Conservation (phyloP, 768 basidiomycete species). For the Tulasnella sp. region DNA sequence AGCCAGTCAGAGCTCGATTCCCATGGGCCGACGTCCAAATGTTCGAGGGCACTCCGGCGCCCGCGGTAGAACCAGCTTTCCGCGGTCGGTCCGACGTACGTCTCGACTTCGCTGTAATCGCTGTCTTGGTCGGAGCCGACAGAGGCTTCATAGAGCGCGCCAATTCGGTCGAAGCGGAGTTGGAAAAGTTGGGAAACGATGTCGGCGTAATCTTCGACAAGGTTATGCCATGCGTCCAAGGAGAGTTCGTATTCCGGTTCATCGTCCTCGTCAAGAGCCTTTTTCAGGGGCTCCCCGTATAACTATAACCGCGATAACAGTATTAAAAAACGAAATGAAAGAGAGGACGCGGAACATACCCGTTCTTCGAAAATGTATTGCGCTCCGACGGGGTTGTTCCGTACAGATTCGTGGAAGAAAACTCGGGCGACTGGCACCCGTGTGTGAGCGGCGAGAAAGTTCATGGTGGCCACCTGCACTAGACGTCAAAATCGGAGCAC, state of each 20-base stretch:
- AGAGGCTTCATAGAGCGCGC: not conserved
- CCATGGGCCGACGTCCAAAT: constrained; percentile 6
- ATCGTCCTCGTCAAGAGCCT: constrained; percentile 3
- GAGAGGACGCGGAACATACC: not conserved
- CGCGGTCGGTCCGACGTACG: not conserved
- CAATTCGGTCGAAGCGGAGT: not conserved
- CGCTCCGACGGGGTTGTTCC: not conserved
- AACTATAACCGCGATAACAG: not conserved
- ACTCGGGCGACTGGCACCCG: constrained; percentile 1
- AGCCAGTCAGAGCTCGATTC: constrained; percentile 9
- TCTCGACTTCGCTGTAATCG: constrained; percentile 1
- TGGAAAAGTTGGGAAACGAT: constrained; percentile 2
- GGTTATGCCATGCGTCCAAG: constrained; percentile 2
- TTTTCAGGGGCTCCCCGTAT: not conserved
- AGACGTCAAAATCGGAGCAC: not conserved
- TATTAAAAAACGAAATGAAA: not conserved
- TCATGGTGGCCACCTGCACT: not conserved
- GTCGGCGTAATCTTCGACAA: constrained; percentile 2
- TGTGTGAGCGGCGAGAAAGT: not conserved
- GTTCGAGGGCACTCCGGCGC: not conserved
- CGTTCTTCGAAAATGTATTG: constrained; percentile 6
- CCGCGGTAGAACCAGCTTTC: constrained; percentile 11
- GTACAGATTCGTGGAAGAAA: not conserved
- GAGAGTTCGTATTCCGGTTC: constrained; percentile 2
- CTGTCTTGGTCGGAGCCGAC: not conserved